Evolutionary conservation across 208 protist species (phyloP).

Genomic region (Leishmania turanica): DNA sequence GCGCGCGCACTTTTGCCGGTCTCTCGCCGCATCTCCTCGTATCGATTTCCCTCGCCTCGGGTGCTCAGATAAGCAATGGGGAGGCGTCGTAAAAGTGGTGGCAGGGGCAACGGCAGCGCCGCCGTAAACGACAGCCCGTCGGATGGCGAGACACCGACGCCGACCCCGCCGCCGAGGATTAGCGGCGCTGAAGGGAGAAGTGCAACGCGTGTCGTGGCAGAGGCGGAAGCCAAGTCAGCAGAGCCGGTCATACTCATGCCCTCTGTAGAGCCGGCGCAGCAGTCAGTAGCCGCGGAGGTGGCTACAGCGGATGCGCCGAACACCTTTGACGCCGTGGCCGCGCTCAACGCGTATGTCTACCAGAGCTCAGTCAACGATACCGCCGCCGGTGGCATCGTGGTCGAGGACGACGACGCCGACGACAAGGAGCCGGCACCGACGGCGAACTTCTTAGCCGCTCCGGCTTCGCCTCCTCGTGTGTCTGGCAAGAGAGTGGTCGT

Average conservation of each 20-base stretch:
- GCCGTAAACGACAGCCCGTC: neutral
- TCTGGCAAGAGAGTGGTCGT: slow-evolving; percentile 23
- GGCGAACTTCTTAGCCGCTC: neutral
- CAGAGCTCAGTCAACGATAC: slow-evolving; percentile 5
- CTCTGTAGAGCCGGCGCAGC: neutral
- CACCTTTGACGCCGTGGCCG: slow-evolving; percentile 20
- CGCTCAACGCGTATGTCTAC: slow-evolving; percentile 34
- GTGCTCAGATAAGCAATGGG: neutral
- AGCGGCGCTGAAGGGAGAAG: neutral
- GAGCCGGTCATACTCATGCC: neutral
- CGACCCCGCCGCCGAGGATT: neutral
- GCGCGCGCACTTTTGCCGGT: neutral
- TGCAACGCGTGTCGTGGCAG: neutral
- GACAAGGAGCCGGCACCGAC: neutral
- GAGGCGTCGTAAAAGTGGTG: neutral
- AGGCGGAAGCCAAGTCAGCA: neutral
- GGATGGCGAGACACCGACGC: neutral
- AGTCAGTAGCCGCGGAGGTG: neutral
- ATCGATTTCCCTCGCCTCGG: neutral
- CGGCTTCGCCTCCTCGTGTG: neutral
- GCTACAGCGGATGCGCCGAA: neutral
- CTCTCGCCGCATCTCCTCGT: neutral
- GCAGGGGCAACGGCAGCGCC: neutral
- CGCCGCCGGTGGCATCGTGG: neutral
- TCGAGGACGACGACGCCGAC: neutral